Evolutionary conservation across 768 basidiomycete species (phyloP), one percentile per base, ranked within the genome.

Genomic region (Rhizopogon salebrosus): DNA sequence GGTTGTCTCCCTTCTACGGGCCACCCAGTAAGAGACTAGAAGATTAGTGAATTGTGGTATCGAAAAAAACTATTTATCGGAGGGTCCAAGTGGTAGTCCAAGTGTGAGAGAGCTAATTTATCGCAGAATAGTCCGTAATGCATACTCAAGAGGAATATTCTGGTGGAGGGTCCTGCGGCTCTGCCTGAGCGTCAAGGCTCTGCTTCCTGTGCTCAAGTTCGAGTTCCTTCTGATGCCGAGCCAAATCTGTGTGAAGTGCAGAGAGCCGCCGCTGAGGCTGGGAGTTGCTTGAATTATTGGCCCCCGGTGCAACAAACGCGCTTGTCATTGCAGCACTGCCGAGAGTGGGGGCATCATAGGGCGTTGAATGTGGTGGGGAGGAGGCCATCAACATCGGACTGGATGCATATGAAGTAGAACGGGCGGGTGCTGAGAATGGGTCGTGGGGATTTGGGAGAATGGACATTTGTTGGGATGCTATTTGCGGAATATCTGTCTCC

Each of bases 291-390:
- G 66, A 60, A 6, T 53, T 90, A 3, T 75, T 94, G 3, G 84
- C 84, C 3, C 91, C 95, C 60, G 92, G 93, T 3, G 91, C 92
- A 0, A 92, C 95, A 66, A 95, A 95, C 62, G 70, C 82, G 18
- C 20, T 29, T 26, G 11, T 27, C 22, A 26, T 40, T 35, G 51
- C 41, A 37, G 42, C 27, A 36, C 18, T 38, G 4, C 23, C 6
- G n/a, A 22, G 27, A 27, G 26, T n/a, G 20, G 51, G 26, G 38
- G 43, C n/a, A 20, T 37, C 6, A 16, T 34, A 22, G 31, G 45
- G 20, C n/a, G 16, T 16, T 9, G 24, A 6, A 36, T 22, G 36
- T 2, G 34, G 34, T 13, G 35, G 14, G 13, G 37, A 35, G 34
- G 53, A 14, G 41, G 39, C 48, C 20, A 22, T 34, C 22, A 38